These are phyloP conservation scores for Collybia mongolica DNA, from an alignment of 768 basidiomycete species.

Conservation along the genomic window DNA sequence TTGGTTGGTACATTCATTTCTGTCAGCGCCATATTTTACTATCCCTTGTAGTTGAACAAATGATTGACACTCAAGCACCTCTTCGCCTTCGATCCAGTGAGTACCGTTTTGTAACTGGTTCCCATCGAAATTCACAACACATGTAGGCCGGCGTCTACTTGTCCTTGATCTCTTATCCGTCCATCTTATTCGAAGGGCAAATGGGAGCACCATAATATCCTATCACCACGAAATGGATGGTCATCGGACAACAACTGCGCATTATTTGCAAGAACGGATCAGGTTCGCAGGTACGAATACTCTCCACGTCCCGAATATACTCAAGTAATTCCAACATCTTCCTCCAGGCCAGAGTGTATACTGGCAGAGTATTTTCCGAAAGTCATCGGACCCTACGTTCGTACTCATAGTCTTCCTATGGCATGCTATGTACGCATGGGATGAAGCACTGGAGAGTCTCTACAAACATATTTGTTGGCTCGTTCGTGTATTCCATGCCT, in stretches of 20 bases:
- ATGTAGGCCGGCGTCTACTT: conserved; percentile 28
- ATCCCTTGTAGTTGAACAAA: conserved; percentile 19
- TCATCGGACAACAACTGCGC: conserved; percentile 36
- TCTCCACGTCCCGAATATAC: background rate
- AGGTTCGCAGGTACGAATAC: conserved; percentile 39
- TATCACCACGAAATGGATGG: conserved; percentile 41
- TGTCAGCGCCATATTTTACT: background rate
- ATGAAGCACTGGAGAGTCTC: conserved; percentile 22
- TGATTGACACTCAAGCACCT: conserved; percentile 41
- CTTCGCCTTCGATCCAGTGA: conserved; percentile 30
- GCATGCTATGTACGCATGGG: conserved; percentile 26
- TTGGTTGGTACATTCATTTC: conserved; percentile 12
- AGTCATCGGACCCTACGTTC: conserved; percentile 21
- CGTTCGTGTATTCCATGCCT: conserved; percentile 6
- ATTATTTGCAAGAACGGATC: conserved; percentile 44
- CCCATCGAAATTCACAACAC: background rate
- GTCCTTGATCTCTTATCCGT: conserved; percentile 47
- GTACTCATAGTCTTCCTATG: conserved; percentile 23
- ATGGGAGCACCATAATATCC: conserved; percentile 48
- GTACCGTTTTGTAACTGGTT: conserved; percentile 4
- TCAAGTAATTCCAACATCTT: background rate
- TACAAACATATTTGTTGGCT: conserved; percentile 23
- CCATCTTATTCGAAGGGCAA: conserved; percentile 42
- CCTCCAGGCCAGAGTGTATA: conserved; percentile 21
- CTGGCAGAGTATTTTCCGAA: conserved; percentile 23